Percentiles rank a stretch among this genome's conserved stretches.
Conservation (phyloP, 139 green algal species). For the Chlorella sp. region DNA sequence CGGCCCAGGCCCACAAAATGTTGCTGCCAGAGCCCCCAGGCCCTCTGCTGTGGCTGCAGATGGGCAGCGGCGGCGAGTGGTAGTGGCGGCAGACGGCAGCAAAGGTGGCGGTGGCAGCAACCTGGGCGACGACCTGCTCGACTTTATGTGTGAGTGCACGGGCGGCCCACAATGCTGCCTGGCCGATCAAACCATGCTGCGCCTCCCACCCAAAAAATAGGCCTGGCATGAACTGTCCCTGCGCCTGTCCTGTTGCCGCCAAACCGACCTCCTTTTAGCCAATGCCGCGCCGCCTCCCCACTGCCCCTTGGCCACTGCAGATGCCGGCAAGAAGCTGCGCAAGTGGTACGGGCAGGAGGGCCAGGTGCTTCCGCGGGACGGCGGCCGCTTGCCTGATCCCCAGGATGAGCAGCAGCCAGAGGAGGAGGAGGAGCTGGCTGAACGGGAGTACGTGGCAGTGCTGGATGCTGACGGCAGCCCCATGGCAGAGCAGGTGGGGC, state of each 20-base stretch:
- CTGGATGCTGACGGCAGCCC: conserved; percentile 36
- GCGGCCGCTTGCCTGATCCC: not conserved
- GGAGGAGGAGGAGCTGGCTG: conserved; percentile 3
- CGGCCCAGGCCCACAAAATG: not conserved
- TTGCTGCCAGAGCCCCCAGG: not conserved
- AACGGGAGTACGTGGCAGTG: conserved; percentile 36
- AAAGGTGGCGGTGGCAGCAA: conserved; percentile 6
- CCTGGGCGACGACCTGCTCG: conserved; percentile 49
- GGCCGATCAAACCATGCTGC: no score
- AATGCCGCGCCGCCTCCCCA: no score
- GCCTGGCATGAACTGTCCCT: no score
- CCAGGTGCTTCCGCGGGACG: conserved; percentile 44
- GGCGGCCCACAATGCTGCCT: no score
- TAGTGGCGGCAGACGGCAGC: conserved; percentile 3
- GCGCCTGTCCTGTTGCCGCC: no score
- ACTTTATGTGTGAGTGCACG: conserved; percentile 44
- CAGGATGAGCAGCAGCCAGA: conserved; percentile 2
- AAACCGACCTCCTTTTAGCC: no score
- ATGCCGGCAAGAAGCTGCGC: conserved; percentile 38
- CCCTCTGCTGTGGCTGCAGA: not conserved
- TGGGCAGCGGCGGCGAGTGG: not conserved
- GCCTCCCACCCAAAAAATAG: no score
- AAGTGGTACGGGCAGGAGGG: conserved; percentile 44
- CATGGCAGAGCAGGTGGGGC: conserved; percentile 45
- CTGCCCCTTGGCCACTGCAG: no score